These are phyloP conservation scores for Didymella segeticola DNA, from an alignment of 2,329 filamentous ascomycete species.

Conservation along the genomic window DNA sequence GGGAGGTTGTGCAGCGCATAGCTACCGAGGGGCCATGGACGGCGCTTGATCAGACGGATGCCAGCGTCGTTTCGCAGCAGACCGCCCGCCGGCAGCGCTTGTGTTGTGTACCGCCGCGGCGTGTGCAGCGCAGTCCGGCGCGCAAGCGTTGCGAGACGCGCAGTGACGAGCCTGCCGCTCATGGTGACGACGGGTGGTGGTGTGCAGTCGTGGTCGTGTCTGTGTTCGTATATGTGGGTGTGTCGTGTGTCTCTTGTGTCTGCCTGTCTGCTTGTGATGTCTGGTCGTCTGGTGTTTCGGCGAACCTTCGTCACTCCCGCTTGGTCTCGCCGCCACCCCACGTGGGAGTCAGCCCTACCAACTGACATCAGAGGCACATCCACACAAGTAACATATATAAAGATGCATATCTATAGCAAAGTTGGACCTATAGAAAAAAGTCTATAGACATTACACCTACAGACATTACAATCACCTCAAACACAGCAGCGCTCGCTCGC, in stretches of 20 bases:
- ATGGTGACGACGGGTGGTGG: slow-evolving; percentile 51
- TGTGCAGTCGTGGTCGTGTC: no score
- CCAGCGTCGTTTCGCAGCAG: slow-evolving; percentile 47
- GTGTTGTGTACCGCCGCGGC: slow-evolving; percentile 57
- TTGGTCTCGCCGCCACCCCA: slow-evolving; percentile 8
- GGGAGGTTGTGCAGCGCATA: slow-evolving; percentile 84
- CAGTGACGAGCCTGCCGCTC: slow-evolving; percentile 78
- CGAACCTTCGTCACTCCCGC: slow-evolving; percentile 17
- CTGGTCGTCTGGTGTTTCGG: slow-evolving; percentile 11
- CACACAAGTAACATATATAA: no score
- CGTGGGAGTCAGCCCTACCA: slow-evolving; percentile 6
- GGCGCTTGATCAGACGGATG: slow-evolving; percentile 52
- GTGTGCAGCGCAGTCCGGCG: slow-evolving; percentile 68
- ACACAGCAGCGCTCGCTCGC: slow-evolving; percentile 81
- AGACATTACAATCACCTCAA: slow-evolving; percentile 31
- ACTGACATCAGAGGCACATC: slow-evolving; percentile 13
- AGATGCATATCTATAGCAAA: no score
- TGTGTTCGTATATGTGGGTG: slow-evolving; percentile 14
- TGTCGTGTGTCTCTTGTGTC: no score
- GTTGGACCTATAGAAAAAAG: no score
- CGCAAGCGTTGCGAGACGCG: slow-evolving; percentile 71
- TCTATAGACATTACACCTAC: not conserved
- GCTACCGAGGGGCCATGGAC: slow-evolving; percentile 76
- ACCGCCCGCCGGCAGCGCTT: slow-evolving; percentile 45
- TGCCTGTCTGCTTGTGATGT: slow-evolving; percentile 9